Evolutionary conservation across 352 stramenopile species (phyloP), one percentile per base, ranked within the genome.

Genomic region (Phytopythium aichiense): DNA sequence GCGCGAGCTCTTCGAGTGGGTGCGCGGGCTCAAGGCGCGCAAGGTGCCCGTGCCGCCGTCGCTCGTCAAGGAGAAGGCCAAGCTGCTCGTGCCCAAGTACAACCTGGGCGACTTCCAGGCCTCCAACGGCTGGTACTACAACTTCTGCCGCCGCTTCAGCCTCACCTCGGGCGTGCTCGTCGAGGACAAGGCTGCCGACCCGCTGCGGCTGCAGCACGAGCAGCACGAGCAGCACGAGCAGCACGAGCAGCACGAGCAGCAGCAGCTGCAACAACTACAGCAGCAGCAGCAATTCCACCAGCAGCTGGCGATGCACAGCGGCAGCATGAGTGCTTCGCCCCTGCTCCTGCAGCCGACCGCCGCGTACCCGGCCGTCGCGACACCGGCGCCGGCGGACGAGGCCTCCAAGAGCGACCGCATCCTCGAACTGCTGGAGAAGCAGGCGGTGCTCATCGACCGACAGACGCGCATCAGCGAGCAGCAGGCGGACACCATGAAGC

Each of bases 111-210:
- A 58, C 51, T 84, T 84, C 37, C 70, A 77, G 45, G 74, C 74
- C 38, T 84, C 74, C 6, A 81, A 79, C 38, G 74, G 74, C 53
- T 84, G 74, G 72, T 84, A 84, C 58, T 81, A 81, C 64, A 78
- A 76, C 57, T 84, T 84, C 35, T 77, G 70, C 61, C 71, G 71
- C 48, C 61, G 74, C 25, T 82, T 76, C 50, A 78, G 69, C 52
- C 54, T 79, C 58, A 65, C 62, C 12, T 71, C 68, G 6, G 66
- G 64, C 8, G 55, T 68, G 25, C 63, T 77, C 53, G 57, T 68
- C 18, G 69, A 73, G 40, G 72, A 80, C 12, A 76, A 70, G 40
- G 13, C 8, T 11, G 22, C 37, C 43, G n/a, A 22, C 53, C 40
- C 15, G 16, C 60, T 8, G 8, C 72, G n/a, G 18, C 42, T n/a